Conservation (phyloP, 2,329 filamentous ascomycete genomes). For the Macrophomina phaseolina region DNA sequence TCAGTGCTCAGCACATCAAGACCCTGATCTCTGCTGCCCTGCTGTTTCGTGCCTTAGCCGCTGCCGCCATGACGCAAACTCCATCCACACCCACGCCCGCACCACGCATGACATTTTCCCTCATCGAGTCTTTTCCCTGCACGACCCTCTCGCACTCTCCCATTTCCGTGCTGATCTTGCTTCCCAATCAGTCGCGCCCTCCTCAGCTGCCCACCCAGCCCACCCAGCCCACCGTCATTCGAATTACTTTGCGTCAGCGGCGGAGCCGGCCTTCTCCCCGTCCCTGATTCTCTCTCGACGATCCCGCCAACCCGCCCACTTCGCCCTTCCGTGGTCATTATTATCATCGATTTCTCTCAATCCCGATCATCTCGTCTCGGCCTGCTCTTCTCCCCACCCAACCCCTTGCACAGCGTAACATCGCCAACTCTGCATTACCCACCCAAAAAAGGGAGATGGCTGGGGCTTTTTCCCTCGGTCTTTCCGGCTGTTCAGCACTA, state of each 20-base stretch:
- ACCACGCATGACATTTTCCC: background rate
- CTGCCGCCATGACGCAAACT: background rate
- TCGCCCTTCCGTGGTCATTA: background rate
- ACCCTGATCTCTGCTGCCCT: slow-evolving; percentile 3
- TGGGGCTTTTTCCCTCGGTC: too few species aligned
- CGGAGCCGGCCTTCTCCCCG: background rate
- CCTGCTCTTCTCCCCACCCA: background rate
- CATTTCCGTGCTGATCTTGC: background rate
- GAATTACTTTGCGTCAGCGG: background rate
- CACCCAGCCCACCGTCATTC: background rate
- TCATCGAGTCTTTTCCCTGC: background rate
- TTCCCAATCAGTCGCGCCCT: background rate
- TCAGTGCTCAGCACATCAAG: background rate
- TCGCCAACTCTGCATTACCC: background rate
- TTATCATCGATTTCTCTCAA: background rate
- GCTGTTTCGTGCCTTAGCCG: background rate
- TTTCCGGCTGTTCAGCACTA: too few species aligned
- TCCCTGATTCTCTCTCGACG: background rate
- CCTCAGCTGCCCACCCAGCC: background rate
- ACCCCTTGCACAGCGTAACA: slow-evolving; percentile 7
- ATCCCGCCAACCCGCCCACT: background rate
- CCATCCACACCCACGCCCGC: background rate
- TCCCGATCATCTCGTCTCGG: background rate
- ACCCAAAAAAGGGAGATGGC: background rate
- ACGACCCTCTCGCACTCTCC: background rate